A percentile compares a stretch with the other conserved stretches of the same genome.
These are phyloP conservation scores for Pseudodiploospora longispora DNA, from an alignment of 2,329 filamentous ascomycete genomes.

Conservation along the genomic window DNA sequence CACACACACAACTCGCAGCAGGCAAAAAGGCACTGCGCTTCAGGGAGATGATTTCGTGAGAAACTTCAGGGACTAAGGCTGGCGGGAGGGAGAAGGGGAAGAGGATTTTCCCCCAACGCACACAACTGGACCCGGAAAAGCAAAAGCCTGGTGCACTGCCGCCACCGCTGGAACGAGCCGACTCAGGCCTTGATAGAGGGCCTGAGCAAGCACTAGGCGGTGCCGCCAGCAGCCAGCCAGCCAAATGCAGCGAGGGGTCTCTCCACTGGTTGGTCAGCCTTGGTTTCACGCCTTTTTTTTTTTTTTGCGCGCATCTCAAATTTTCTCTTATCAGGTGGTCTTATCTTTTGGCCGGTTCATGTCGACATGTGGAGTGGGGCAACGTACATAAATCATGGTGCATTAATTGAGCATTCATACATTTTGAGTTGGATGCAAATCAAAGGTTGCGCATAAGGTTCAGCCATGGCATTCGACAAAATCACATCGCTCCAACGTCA, in stretches of 20 bases:
- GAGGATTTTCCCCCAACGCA: neutral
- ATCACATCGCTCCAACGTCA: too few relatives aligned
- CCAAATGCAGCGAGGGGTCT: neutral
- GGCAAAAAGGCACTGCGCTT: conserved; percentile 2
- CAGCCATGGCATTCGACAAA: too few relatives aligned
- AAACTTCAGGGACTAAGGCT: too few relatives aligned
- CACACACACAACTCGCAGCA: neutral
- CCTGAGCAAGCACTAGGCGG: too few relatives aligned
- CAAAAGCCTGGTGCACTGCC: too few relatives aligned
- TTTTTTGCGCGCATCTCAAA: conserved; percentile 1
- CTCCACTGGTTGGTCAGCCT: neutral
- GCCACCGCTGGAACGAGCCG: too few relatives aligned
- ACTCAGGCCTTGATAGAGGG: too few relatives aligned
- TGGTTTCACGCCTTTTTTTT: neutral
- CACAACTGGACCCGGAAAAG: too few relatives aligned
- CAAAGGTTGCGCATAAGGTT: too few relatives aligned
- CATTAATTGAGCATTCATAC: too few relatives aligned
- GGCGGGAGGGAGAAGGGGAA: neutral
- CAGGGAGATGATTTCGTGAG: too few relatives aligned
- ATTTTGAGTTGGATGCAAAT: too few relatives aligned
- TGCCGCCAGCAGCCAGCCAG: neutral
- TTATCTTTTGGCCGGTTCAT: neutral
- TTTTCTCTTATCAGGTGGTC: conserved; percentile 8
- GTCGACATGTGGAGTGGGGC: neutral
- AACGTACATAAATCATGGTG: neutral